A percentile compares a stretch with the other conserved stretches of the same genome.
These are phyloP conservation scores for Casaregolazyma lundiana DNA, from an alignment of 1,139 yeast genomes.

Conservation along the genomic window DNA sequence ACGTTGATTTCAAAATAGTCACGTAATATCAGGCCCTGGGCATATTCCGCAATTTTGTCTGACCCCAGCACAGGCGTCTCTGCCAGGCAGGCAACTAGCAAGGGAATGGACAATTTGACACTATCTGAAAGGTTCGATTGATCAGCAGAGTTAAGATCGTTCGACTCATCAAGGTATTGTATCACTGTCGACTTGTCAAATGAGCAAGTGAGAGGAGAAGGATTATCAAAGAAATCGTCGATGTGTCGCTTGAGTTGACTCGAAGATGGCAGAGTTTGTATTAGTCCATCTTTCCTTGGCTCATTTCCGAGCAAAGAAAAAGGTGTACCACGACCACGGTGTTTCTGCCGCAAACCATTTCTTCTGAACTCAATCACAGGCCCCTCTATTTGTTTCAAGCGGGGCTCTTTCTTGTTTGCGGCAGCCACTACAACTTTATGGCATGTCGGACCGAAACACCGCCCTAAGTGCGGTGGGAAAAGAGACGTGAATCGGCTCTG, in stretches of 20 bases:
- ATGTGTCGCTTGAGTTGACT: neutral
- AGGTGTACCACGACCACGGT: neutral
- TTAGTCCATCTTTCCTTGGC: neutral
- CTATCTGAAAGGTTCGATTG: neutral
- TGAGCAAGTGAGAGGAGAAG: slow-evolving; percentile 1
- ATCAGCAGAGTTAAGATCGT: neutral
- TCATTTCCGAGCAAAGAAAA: neutral
- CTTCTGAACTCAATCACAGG: neutral
- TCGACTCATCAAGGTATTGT: neutral
- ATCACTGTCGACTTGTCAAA: slow-evolving; percentile 2
- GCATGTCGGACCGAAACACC: neutral
- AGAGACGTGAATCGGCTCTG: neutral
- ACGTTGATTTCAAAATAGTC: slow-evolving; percentile 1
- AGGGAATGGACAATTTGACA: neutral
- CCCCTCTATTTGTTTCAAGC: neutral
- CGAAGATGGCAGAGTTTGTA: neutral
- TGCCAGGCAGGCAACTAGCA: slow-evolving; percentile 1
- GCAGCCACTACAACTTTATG: neutral
- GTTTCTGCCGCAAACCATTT: neutral
- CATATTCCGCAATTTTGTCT: neutral
- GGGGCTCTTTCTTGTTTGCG: too few relatives aligned
- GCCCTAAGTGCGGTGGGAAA: neutral
- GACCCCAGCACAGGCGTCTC: neutral
- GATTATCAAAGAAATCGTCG: neutral
- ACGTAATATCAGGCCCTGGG: neutral